These are phyloP conservation scores for Boehmeria nivea DNA, from an alignment of 306 rosid species.

Conservation along the genomic window DNA sequence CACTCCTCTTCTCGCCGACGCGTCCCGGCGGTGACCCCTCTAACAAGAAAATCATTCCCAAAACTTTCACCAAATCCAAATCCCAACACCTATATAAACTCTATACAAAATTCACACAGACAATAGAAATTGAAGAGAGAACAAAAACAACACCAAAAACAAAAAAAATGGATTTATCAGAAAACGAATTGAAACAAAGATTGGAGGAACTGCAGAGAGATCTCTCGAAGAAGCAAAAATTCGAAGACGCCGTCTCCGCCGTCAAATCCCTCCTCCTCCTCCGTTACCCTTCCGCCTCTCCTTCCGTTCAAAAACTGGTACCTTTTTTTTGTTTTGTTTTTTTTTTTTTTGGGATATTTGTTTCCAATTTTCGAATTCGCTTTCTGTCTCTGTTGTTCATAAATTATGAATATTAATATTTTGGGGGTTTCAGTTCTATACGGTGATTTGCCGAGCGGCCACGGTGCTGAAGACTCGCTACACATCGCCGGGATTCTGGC, in stretches of 20 bases:
- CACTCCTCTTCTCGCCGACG: neutral
- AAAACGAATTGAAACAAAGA: constrained; percentile 35
- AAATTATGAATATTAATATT: neutral
- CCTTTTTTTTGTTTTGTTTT: too few species aligned
- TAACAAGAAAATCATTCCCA: constrained; percentile 29
- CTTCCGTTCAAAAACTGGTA: constrained; percentile 57
- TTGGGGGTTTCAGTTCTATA: constrained; percentile 39
- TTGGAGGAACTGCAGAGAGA: constrained; percentile 71
- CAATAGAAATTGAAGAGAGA: neutral
- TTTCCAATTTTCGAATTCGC: neutral
- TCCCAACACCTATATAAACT: neutral
- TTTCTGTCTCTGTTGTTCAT: neutral
- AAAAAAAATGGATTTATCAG: constrained; percentile 45
- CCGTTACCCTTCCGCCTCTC: constrained; percentile 57
- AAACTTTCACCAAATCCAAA: neutral
- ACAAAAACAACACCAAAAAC: neutral
- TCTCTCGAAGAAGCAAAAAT: constrained; percentile 63
- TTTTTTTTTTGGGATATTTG: neutral
- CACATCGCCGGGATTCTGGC: constrained; percentile 87
- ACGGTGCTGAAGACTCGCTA: constrained; percentile 76
- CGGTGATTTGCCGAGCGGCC: constrained; percentile 67
- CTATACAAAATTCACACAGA: too few species aligned
- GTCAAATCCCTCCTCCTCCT: constrained; percentile 50
- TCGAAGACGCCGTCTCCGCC: constrained; percentile 61
- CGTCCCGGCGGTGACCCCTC: constrained; percentile 37